Percentiles rank a stretch among this genome's conserved stretches.
phyloP scores from a whole-genome alignment of 305 asterid species.

The Plantago coronopus region DNA sequence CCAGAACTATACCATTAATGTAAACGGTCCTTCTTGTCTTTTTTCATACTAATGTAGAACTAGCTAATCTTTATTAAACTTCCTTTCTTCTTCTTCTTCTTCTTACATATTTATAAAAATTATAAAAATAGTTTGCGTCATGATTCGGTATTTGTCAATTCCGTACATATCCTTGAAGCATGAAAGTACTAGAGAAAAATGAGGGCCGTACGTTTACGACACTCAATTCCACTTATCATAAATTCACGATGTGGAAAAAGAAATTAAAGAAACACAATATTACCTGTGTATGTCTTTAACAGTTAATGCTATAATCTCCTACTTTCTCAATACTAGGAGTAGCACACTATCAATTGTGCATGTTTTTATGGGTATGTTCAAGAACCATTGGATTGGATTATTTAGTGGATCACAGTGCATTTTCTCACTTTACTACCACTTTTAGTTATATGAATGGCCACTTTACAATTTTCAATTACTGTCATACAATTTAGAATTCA shows the following conservation, averaged over 20 bases:
- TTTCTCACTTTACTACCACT: no score
- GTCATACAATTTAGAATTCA: no score
- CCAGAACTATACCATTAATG: neutral
- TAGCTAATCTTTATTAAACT: neutral
- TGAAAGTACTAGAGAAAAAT: neutral
- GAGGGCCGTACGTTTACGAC: constrained; percentile 37
- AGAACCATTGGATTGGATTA: neutral
- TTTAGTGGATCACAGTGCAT: neutral
- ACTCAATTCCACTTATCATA: constrained; percentile 44
- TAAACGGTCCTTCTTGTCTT: constrained; percentile 6
- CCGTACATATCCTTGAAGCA: constrained; percentile 26
- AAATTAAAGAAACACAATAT: constrained; percentile 2
- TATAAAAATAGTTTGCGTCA: neutral
- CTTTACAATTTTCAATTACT: no score
- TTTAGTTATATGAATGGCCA: no score
- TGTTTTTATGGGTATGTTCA: constrained; percentile 2
- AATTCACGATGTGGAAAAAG: constrained; percentile 5
- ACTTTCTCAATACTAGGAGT: neutral
- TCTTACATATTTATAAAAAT: no score
- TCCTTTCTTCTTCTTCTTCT: neutral
- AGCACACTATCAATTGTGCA: neutral
- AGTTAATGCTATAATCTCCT: constrained; percentile 23
- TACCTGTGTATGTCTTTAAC: constrained; percentile 8
- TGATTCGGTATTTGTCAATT: constrained; percentile 14
- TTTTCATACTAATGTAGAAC: neutral